Conservation (phyloP, 2,329 filamentous ascomycete species). For the Epichloe festucae region DNA sequence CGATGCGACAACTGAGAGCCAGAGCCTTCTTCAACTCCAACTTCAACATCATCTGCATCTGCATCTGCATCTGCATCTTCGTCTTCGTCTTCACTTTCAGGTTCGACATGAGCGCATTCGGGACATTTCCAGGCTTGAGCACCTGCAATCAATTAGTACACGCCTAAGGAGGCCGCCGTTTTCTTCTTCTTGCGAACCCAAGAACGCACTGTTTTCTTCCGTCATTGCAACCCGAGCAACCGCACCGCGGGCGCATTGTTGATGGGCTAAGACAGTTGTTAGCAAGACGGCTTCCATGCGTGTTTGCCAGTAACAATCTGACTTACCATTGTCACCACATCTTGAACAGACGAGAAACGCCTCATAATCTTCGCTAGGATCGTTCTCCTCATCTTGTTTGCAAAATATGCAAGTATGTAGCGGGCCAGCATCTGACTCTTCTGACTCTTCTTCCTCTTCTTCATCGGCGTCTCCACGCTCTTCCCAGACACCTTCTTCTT, state of each 20-base stretch:
- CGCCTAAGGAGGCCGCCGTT: neutral
- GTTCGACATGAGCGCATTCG: slow-evolving; percentile 28
- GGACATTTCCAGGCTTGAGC: slow-evolving; percentile 37
- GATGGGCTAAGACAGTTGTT: slow-evolving; percentile 56
- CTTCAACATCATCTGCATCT: slow-evolving; percentile 15
- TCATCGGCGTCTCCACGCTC: slow-evolving; percentile 5
- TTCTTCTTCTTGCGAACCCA: neutral
- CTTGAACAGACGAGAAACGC: slow-evolving; percentile 61
- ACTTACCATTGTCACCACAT: slow-evolving; percentile 75
- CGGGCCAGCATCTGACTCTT: slow-evolving; percentile 15
- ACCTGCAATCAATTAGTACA: slow-evolving; percentile 21
- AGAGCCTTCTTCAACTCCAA: slow-evolving; percentile 13
- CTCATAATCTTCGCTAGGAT: slow-evolving; percentile 71
- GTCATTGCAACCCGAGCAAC: slow-evolving; percentile 17
- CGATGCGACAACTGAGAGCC: slow-evolving; percentile 16
- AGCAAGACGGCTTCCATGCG: slow-evolving; percentile 15
- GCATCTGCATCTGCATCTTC: slow-evolving; percentile 16
- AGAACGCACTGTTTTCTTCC: slow-evolving; percentile 18
- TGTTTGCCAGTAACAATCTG: slow-evolving; percentile 9
- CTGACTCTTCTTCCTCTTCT: slow-evolving; percentile 4
- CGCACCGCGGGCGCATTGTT: slow-evolving; percentile 72
- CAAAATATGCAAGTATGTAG: slow-evolving; percentile 54
- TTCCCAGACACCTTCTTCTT: slow-evolving; percentile 14
- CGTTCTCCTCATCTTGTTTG: slow-evolving; percentile 68
- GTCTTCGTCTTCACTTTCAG: slow-evolving; percentile 7